phyloP scores from a whole-genome alignment of 2,329 filamentous ascomycete species.

The Camillea tinctor region DNA sequence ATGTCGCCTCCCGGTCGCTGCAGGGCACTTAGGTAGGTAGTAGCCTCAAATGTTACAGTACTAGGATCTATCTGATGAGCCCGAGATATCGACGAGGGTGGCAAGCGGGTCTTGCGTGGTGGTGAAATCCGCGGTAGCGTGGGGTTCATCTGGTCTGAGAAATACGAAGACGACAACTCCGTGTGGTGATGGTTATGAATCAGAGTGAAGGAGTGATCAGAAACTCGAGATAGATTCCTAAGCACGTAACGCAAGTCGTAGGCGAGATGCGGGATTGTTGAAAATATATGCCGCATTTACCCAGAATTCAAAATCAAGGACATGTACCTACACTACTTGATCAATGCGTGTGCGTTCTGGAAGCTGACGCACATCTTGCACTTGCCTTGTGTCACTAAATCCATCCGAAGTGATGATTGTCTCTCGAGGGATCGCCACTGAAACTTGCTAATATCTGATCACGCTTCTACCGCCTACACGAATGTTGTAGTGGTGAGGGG shows the following conservation, averaged over 20 bases:
- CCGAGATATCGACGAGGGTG: constrained; percentile 15
- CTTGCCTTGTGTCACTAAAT: neutral
- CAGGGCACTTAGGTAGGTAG: constrained; percentile 17
- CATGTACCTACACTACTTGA: neutral
- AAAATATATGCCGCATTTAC: constrained; percentile 19
- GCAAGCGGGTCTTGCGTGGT: constrained; percentile 6
- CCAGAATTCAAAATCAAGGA: too few relatives aligned
- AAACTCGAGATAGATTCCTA: constrained; percentile 9
- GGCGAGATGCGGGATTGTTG: constrained; percentile 7
- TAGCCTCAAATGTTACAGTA: constrained; percentile 10
- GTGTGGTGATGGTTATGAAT: neutral
- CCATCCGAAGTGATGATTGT: too few relatives aligned
- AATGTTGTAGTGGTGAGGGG: neutral
- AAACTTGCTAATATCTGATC: constrained; percentile 1
- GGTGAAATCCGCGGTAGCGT: constrained; percentile 21
- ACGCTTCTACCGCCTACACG: neutral
- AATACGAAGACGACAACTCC: constrained; percentile 2
- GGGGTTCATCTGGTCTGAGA: constrained; percentile 14
- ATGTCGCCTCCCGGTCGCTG: constrained; percentile 26
- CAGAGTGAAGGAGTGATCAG: constrained; percentile 8
- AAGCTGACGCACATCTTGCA: neutral
- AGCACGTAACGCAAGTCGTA: constrained; percentile 11
- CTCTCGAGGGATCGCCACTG: too few relatives aligned
- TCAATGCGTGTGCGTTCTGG: neutral
- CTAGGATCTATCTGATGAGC: constrained; percentile 11